Conservation (phyloP, 257 asterid genomes). For the Rehmannia glutinosa region DNA sequence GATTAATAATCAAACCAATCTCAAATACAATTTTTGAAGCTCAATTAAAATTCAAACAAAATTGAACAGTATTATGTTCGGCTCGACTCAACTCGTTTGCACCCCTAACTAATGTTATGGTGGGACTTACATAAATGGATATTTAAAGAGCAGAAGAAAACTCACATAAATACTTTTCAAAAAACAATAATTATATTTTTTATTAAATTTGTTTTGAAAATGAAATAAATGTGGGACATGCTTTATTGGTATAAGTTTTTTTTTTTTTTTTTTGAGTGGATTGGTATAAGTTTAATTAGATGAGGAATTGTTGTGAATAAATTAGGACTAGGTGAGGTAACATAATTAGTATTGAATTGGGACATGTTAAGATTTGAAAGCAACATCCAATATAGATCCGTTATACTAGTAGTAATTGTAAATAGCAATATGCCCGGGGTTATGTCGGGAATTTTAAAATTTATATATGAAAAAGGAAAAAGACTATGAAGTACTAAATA, state of each 20-base stretch:
- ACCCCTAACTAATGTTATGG: slow-evolving; percentile 13
- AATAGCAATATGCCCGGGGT: neutral
- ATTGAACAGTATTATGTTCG: too few relatives aligned
- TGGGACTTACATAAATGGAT: neutral
- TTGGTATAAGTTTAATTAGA: slow-evolving; percentile 6
- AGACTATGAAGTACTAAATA: neutral
- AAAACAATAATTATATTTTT: neutral
- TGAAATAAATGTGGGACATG: slow-evolving; percentile 8
- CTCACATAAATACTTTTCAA: too few relatives aligned
- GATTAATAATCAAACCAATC: too few relatives aligned
- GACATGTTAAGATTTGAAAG: slow-evolving; percentile 31
- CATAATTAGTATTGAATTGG: slow-evolving; percentile 18
- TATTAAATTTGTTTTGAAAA: neutral
- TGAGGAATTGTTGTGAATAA: slow-evolving; percentile 20
- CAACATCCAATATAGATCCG: slow-evolving; percentile 32
- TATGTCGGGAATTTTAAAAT: neutral
- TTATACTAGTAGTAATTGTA: slow-evolving; percentile 14
- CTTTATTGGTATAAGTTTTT: neutral
- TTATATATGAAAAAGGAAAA: neutral
- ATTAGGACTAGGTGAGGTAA: slow-evolving; percentile 15
- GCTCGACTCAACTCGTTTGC: neutral
- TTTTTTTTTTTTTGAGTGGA: too few relatives aligned
- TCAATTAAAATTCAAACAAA: too few relatives aligned
- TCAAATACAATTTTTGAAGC: too few relatives aligned
- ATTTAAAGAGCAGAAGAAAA: neutral